A percentile compares a stretch with the other conserved stretches of the same genome.
Evolutionary conservation across 768 basidiomycete species (phyloP).

Genomic region (Trichaptum fuscoviolaceum): DNA sequence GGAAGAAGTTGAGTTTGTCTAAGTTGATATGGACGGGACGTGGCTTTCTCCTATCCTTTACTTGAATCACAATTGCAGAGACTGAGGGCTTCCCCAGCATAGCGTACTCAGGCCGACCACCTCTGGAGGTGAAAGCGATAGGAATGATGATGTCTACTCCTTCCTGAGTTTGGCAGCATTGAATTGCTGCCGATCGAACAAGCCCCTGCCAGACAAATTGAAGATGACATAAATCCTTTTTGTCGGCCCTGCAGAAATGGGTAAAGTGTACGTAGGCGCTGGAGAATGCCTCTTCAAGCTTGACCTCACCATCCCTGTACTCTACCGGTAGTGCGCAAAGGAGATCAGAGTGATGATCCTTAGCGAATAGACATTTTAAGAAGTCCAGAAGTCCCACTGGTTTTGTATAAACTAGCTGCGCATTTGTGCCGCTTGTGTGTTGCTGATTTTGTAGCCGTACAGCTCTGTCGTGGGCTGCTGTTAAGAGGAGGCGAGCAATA

Average conservation of each 20-base stretch:
- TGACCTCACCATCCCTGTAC: constrained; percentile 2
- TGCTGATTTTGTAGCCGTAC: constrained; percentile 6
- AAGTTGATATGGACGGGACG: constrained; percentile 11
- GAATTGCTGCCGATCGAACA: constrained; percentile 22
- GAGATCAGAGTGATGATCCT: constrained; percentile 13
- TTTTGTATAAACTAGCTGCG: constrained; percentile 14
- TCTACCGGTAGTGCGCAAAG: constrained; percentile 21
- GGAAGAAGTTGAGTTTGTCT: constrained; percentile 10
- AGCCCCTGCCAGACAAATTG: constrained; percentile 19
- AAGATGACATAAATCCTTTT: constrained; percentile 18
- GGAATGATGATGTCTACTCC: constrained; percentile 25
- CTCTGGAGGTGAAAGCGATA: constrained; percentile 17
- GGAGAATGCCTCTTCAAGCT: constrained; percentile 19
- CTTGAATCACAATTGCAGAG: constrained; percentile 14
- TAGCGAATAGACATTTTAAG: constrained; percentile 17
- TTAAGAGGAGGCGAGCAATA: constrained; percentile 22
- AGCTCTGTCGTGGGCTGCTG: constrained; percentile 20
- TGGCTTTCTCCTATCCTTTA: constrained; percentile 12
- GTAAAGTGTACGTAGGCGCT: constrained; percentile 26
- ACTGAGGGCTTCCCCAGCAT: constrained; percentile 14
- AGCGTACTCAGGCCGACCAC: constrained; percentile 7
- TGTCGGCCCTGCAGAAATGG: constrained; percentile 23
- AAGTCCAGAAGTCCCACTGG: constrained; percentile 19
- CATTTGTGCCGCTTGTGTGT: background rate
- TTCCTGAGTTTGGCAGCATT: constrained; percentile 13